Evolutionary conservation across 768 basidiomycete species (phyloP).

Genomic region (Kondoa malvinella): DNA sequence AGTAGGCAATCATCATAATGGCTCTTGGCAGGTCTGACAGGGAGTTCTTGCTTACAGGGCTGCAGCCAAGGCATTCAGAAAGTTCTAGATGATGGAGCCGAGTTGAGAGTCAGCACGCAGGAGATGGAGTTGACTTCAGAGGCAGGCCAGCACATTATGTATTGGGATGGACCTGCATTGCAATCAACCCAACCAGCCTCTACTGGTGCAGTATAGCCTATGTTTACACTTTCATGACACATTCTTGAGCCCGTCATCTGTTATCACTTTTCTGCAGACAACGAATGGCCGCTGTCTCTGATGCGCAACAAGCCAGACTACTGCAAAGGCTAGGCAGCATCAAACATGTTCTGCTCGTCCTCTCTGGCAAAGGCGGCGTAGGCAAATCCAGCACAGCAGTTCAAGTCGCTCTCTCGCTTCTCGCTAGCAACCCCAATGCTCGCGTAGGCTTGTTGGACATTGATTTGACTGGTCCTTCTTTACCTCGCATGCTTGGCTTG

Average conservation of each 20-base stretch:
- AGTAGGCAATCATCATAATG: neutral
- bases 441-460: conserved; percentile 97
- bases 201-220: neutral
- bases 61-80: conserved; percentile 5
- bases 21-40: neutral
- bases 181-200: too few relatives aligned
- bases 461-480: conserved; percentile 95
- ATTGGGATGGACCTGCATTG: neutral
- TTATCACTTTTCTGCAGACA: neutral
- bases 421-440: conserved; percentile 44
- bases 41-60: neutral
- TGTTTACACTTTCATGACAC: neutral
- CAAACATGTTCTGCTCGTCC: conserved; percentile 74
- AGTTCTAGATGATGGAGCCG: conserved; percentile 2
- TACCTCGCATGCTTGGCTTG: conserved; percentile 89
- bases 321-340: conserved; percentile 33
- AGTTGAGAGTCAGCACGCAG: too few relatives aligned
- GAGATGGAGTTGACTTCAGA: too few relatives aligned
- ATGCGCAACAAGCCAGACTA: conserved; percentile 12
- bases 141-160: too few relatives aligned
- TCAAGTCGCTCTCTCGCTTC: conserved; percentile 76
- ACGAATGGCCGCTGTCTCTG: conserved; percentile 9
- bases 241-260: neutral
- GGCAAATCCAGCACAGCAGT: conserved; percentile 93
- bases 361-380: conserved; percentile 90